A percentile compares a stretch with the other conserved stretches of the same genome.
These are phyloP conservation scores for Spinellus fusiger DNA, from an alignment of 192 early-diverging fungal genomes.

Conservation along the genomic window DNA sequence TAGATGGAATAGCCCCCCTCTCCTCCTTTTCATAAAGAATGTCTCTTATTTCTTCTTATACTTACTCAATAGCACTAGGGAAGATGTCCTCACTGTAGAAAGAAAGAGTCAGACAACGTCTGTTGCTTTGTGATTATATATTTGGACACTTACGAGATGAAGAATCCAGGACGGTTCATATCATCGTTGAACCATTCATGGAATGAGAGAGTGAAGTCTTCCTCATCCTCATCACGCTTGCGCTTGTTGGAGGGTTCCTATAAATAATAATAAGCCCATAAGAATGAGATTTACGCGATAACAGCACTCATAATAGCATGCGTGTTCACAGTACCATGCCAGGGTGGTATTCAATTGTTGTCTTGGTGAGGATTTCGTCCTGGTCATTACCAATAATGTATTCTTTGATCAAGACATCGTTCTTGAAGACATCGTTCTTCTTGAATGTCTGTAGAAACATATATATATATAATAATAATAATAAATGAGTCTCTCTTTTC, in stretches of 20 bases:
- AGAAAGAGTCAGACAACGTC: background rate
- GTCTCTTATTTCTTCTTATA: background rate
- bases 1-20: background rate
- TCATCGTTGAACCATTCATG: constrained; percentile 29
- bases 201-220: constrained; percentile 6
- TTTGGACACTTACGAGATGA: background rate
- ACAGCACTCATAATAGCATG: background rate
- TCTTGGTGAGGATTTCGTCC: constrained; percentile 8
- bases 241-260: constrained; percentile 22
- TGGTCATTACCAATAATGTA: constrained; percentile 19
- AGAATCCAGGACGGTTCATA: constrained; percentile 4
- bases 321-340: constrained; percentile 10
- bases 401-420: constrained; percentile 29
- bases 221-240: constrained; percentile 18
- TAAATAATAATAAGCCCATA: background rate
- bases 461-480: background rate
- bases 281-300: background rate
- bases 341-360: constrained; percentile 22
- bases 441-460: constrained; percentile 9
- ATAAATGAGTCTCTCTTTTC: no score
- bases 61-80: constrained; percentile 25
- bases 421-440: constrained; percentile 30
- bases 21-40: background rate
- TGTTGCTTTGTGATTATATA: background rate
- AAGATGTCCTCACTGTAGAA: constrained; percentile 24